A percentile compares a stretch with the other conserved stretches of the same genome.
Conservation (phyloP, 2,329 filamentous ascomycete genomes). For the Cladosporium sp. region DNA sequence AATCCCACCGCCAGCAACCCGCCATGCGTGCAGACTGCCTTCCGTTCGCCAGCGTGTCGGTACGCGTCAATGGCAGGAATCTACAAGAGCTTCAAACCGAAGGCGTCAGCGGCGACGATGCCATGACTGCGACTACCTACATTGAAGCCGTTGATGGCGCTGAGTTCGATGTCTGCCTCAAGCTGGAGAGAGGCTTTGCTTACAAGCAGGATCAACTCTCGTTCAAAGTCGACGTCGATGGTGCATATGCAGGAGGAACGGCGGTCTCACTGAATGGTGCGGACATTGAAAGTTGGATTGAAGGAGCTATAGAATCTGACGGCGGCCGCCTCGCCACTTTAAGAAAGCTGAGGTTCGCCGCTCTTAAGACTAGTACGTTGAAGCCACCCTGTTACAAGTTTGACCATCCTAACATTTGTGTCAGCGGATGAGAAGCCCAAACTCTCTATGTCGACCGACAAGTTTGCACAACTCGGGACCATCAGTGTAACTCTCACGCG, state of each 20-base stretch:
- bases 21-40: conserved; percentile 1
- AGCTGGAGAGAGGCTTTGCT: neutral
- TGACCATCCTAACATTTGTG: too few species aligned
- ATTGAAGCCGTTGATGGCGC: conserved; percentile 18
- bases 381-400: too few species aligned
- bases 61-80: conserved; percentile 9
- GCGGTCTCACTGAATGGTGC: too few species aligned
- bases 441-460: neutral
- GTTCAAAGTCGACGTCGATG: conserved; percentile 15
- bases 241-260: conserved; percentile 5
- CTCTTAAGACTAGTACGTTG: conserved; percentile 19
- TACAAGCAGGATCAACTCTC: conserved; percentile 11
- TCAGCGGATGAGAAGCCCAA: conserved; percentile 6
- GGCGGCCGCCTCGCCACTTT: neutral
- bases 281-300: too few species aligned
- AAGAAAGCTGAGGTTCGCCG: conserved; percentile 17
- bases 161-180: conserved; percentile 14
- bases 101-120: conserved; percentile 12
- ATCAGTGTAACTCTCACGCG: conserved; percentile 13
- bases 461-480: conserved; percentile 17
- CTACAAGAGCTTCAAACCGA: conserved; percentile 19
- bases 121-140: conserved; percentile 11
- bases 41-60: conserved; percentile 12
- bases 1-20: too few species aligned
- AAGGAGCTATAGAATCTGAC: too few species aligned